Evolutionary conservation across 352 stramenopile species (phyloP).

Genomic region (Globisporangium uncinulatum): DNA sequence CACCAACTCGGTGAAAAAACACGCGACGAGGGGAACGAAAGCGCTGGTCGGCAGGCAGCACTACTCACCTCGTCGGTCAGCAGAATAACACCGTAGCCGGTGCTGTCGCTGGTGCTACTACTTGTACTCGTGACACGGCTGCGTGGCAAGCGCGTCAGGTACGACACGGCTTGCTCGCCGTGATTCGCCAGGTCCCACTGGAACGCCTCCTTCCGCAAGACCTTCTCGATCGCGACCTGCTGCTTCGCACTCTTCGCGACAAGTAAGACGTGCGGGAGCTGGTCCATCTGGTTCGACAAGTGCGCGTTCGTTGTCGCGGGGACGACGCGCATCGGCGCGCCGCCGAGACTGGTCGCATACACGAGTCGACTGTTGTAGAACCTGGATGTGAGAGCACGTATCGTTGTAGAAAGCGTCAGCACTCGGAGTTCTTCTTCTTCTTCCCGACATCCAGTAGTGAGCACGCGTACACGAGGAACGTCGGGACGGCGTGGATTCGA

Average conservation of each 20-base stretch:
- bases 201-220: slow-evolving; percentile 56
- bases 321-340: slow-evolving; percentile 35
- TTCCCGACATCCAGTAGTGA: neutral
- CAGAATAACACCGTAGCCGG: slow-evolving; percentile 47
- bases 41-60: neutral
- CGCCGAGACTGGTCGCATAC: slow-evolving; percentile 55
- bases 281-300: slow-evolving; percentile 46
- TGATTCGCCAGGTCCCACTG: slow-evolving; percentile 62
- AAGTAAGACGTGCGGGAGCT: slow-evolving; percentile 56
- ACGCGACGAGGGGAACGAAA: neutral
- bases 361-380: slow-evolving; percentile 64
- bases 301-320: slow-evolving; percentile 56
- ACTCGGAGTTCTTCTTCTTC: neutral
- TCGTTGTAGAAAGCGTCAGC: neutral
- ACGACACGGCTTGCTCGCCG: slow-evolving; percentile 47
- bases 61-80: slow-evolving; percentile 46
- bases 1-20: neutral
- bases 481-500: slow-evolving; percentile 60
- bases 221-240: slow-evolving; percentile 51
- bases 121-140: slow-evolving; percentile 4
- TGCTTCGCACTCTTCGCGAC: slow-evolving; percentile 50
- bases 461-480: slow-evolving; percentile 57
- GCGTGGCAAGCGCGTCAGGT: slow-evolving; percentile 29
- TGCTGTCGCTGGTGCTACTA: neutral
- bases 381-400: slow-evolving; percentile 13